Percentiles rank a stretch among this genome's conserved stretches.
Evolutionary conservation across 768 basidiomycete species (phyloP).

Genomic region (Boletus reticulatus): DNA sequence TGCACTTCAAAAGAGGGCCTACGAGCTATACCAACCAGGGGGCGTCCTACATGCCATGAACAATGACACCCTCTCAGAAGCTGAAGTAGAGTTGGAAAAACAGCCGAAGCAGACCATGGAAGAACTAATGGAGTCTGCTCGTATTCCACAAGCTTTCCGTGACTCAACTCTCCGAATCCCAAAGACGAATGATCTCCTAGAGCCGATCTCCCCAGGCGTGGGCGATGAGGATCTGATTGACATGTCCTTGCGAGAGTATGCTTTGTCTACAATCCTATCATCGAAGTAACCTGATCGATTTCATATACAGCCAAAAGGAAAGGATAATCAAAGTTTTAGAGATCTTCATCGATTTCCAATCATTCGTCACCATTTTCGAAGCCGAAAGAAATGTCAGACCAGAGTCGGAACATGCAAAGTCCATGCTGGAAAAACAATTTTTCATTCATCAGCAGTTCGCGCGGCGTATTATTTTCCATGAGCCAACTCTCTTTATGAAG

Average conservation of each 20-base stretch:
- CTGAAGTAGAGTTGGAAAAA: background rate
- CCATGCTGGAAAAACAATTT: background rate
- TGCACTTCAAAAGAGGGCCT: slow-evolving; percentile 17
- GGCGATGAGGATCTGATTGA: slow-evolving; percentile 20
- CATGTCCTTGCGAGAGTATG: slow-evolving; percentile 11
- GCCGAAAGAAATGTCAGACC: background rate
- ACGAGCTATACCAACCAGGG: slow-evolving; percentile 11
- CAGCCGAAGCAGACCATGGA: background rate
- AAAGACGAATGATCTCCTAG: too few relatives aligned
- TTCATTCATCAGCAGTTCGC: slow-evolving; percentile 21
- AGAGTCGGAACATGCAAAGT: background rate
- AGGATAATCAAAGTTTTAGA: background rate
- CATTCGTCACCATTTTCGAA: background rate
- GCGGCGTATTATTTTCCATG: slow-evolving; percentile 30
- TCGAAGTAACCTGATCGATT: background rate
- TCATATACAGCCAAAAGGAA: slow-evolving; percentile 5
- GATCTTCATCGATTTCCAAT: background rate
- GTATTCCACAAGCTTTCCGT: background rate
- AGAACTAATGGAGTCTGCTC: background rate
- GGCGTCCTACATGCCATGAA: background rate
- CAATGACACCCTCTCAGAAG: background rate
- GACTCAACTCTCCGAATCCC: background rate
- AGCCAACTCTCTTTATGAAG: slow-evolving; percentile 28
- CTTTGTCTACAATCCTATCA: background rate
- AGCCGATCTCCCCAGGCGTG: background rate